Base-by-base conservation (phyloP, 257 asterid species). In the Euphrasia confusa region DNA sequence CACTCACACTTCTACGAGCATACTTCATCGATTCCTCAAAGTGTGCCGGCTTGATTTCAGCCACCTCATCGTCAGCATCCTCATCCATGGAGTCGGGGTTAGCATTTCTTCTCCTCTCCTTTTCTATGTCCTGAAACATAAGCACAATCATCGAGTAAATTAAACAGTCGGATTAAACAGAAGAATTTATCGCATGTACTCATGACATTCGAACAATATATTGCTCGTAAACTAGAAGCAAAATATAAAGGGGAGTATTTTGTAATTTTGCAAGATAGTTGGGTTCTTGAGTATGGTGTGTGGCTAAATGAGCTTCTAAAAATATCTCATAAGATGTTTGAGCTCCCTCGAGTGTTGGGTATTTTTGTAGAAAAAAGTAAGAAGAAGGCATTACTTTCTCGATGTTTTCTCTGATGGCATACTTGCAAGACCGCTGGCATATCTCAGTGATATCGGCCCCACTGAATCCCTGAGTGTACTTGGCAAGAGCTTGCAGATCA, bases 21-120 rank as follows among this genome's bases (percentile, higher is more conserved):
- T 14, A 83, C 67, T 78, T 83, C 87, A 83, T 83, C 4, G 90
- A 76, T 71, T 83, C 90, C 80, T 83, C 90, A n/a, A 83, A 79
- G 65, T 83, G 90, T 10, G 82, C 72, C 6, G 86, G 75, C 53
- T 63, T 81, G 64, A 83, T 83, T 56, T 83, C 90, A 0, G 87
- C 57, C 49, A 83, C 79, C 45, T 81, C 90, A 28, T 83, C 87
- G 0, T 74, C 76, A 7, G 18, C 71, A 13, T 83, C 87, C 64
- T 81, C 90, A 0, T 83, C 90, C 83, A 83, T 83, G 27, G 76
- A 70, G 47, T 83, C 90, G 0, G 87, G 90, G 33, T 83, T 81
- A 7, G 71, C 83, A 2, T 14, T 61, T 61, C 74, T 71, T 58
- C 18, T 45, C 52, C 52, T 45, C 52, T 45, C 52, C 15, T 7